These are phyloP conservation scores for Taphrina confusa DNA, from an alignment of 1,139 yeast species.

Conservation along the genomic window DNA sequence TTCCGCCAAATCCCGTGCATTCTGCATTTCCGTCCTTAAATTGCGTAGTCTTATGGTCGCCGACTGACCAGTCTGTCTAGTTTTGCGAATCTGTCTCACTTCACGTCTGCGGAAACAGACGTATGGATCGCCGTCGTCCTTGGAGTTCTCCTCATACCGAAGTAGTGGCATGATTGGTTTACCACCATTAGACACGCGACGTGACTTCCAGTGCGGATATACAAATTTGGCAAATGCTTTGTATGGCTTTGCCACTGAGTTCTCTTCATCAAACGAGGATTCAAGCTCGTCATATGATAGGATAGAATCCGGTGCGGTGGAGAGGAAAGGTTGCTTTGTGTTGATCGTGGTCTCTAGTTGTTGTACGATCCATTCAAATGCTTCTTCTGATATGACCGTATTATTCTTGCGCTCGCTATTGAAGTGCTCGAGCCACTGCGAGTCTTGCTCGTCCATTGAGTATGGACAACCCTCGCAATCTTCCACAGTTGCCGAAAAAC, in stretches of 20 bases:
- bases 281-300: conserved; percentile 69
- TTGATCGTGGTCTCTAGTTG: conserved; percentile 71
- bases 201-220: conserved; percentile 77
- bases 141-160: conserved; percentile 83
- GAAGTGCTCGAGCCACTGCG: conserved; percentile 56
- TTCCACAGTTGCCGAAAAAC: conserved; percentile 91
- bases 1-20: conserved; percentile 70
- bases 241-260: conserved; percentile 49
- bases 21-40: conserved; percentile 72
- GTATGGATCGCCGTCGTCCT: conserved; percentile 93
- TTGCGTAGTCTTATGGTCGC: conserved; percentile 81
- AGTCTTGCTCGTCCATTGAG: conserved; percentile 89
- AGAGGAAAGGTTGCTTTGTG: conserved; percentile 82
- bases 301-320: conserved; percentile 70
- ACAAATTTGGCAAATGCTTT: conserved; percentile 65
- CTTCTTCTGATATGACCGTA: conserved; percentile 64
- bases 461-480: conserved; percentile 85
- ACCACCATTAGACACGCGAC: conserved; percentile 74
- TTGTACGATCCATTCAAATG: conserved; percentile 78
- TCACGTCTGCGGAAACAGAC: conserved; percentile 95
- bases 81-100: conserved; percentile 91
- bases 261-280: conserved; percentile 38
- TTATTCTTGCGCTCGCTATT: conserved; percentile 47
- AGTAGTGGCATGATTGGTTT: conserved; percentile 70
- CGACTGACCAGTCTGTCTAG: conserved; percentile 89